These are phyloP conservation scores for Dioszegia aurantiaca DNA, from an alignment of 768 basidiomycete species.

Conservation along the genomic window DNA sequence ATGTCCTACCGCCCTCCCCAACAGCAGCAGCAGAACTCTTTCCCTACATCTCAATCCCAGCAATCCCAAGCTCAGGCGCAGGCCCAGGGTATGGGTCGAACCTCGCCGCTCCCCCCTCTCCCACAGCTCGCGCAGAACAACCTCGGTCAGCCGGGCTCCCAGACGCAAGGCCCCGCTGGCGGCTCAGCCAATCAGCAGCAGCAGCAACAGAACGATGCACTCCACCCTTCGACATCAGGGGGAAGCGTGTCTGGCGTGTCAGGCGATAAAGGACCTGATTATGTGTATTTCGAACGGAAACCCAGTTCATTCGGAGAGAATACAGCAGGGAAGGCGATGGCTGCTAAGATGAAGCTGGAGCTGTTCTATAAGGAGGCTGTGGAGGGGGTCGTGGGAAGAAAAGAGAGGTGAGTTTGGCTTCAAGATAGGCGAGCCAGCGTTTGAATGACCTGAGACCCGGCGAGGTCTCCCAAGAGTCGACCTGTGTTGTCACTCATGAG, in stretches of 20 bases:
- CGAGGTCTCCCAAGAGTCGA: background rate
- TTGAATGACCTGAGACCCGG: background rate
- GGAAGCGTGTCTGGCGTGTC: background rate
- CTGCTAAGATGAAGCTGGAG: slow-evolving; percentile 91
- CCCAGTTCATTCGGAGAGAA: slow-evolving; percentile 73
- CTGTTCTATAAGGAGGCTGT: slow-evolving; percentile 96
- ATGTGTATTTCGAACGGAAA: slow-evolving; percentile 89
- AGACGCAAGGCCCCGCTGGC: background rate
- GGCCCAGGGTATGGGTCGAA: slow-evolving; percentile 12
- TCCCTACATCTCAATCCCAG: background rate
- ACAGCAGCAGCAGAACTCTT: slow-evolving; percentile 7
- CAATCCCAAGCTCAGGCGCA: slow-evolving; percentile 11
- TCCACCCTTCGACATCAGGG: slow-evolving; percentile 1
- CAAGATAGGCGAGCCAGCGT: background rate
- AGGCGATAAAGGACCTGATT: slow-evolving; percentile 59
- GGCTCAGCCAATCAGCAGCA: background rate
- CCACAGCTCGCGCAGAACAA: slow-evolving; percentile 16
- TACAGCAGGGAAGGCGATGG: slow-evolving; percentile 76
- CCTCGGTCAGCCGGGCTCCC: slow-evolving; percentile 13
- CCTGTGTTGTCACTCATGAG: too few relatives aligned
- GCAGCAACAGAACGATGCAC: background rate
- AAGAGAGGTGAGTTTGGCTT: slow-evolving; percentile 64
- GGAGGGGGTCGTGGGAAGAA: slow-evolving; percentile 89
- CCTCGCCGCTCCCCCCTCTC: slow-evolving; percentile 12
- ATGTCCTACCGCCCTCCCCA: slow-evolving; percentile 11